These are phyloP conservation scores for Phytophthora sojae DNA, from an alignment of 352 stramenopile species.

Conservation along the genomic window DNA sequence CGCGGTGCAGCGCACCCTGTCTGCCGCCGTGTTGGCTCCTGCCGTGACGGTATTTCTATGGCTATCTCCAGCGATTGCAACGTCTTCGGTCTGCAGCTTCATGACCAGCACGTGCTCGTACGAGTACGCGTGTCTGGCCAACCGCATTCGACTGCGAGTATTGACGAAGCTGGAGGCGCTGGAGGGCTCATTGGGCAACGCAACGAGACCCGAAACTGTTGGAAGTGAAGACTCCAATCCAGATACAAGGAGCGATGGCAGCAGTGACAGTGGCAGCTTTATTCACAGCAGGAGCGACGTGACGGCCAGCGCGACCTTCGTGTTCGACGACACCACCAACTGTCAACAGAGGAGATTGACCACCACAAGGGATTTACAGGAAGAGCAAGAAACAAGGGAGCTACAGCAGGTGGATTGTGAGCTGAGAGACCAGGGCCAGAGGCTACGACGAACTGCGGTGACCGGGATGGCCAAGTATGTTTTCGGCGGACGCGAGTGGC, in stretches of 20 bases:
- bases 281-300: slow-evolving; percentile 14
- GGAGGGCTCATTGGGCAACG: slow-evolving; percentile 26
- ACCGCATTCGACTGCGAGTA: slow-evolving; percentile 66
- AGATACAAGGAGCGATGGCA: slow-evolving; percentile 22
- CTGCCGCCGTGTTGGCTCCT: slow-evolving; percentile 63
- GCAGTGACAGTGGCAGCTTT: slow-evolving; percentile 18
- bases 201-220: slow-evolving; percentile 1
- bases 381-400: slow-evolving; percentile 35
- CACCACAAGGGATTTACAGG: slow-evolving; percentile 30
- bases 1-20: slow-evolving; percentile 71
- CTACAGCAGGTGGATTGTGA: slow-evolving; percentile 38
- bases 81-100: slow-evolving; percentile 71
- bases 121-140: slow-evolving; percentile 79
- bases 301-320: slow-evolving; percentile 21
- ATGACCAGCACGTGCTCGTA: slow-evolving; percentile 71
- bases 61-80: slow-evolving; percentile 73
- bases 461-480: slow-evolving; percentile 30
- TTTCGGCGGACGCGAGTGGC: slow-evolving; percentile 51
- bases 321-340: slow-evolving; percentile 18
- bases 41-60: slow-evolving; percentile 79
- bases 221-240: slow-evolving; percentile 8
- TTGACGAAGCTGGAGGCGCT: slow-evolving; percentile 41
- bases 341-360: neutral
- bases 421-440: slow-evolving; percentile 27
- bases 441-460: slow-evolving; percentile 39